Base-by-base conservation (phyloP, 1,139 yeast species). In the Protomyces inouyei region DNA sequence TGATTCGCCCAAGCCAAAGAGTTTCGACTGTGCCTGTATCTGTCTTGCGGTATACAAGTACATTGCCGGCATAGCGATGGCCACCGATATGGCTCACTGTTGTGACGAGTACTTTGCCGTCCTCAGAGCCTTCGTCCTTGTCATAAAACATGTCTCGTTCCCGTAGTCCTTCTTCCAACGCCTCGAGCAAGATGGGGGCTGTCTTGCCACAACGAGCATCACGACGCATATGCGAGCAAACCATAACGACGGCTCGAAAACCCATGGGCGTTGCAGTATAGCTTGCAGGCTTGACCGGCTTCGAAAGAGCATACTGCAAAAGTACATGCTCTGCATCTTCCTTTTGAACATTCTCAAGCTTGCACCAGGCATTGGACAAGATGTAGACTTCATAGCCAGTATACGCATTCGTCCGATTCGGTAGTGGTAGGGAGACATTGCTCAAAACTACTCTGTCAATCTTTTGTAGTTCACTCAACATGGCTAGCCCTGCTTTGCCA, bases 121-220 rank as follows among this genome's bases (percentile, higher is more conserved):
- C 57, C 5, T 18, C 21, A 18, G 32, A 38, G 10, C 35, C 35
- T 35, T 59, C 63, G 21, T 59, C 63, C 12, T 52, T 18, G 45
- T 59, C 63, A 35, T 52, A 59, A 18, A 59, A 45, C 18, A 59
- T 40, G 23, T 52, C 53, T 14, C 57, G 43, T 52, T 59, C 63
- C 6, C 63, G 35, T 21, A 59, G 36, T 36, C 43, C 51, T 23
- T 59, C 63, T 18, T 59, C 63, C 18, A 59, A 52, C n/a, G 53
- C 51, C 12, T 59, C 63, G 16, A 45, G 43, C 21, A 59, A 45
- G 14, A 59, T 43, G 12, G 63, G 63, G 4, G 63, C 63, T 2
- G 63, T 59, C 53, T 59, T 59, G 18, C 63, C 63, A 16, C 63
- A 59, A 8, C 63, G 43, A 23, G 63, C 63, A 43, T 59, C 63